These are phyloP conservation scores for Vicia villosa DNA, from an alignment of 306 rosid species.

Conservation along the genomic window DNA sequence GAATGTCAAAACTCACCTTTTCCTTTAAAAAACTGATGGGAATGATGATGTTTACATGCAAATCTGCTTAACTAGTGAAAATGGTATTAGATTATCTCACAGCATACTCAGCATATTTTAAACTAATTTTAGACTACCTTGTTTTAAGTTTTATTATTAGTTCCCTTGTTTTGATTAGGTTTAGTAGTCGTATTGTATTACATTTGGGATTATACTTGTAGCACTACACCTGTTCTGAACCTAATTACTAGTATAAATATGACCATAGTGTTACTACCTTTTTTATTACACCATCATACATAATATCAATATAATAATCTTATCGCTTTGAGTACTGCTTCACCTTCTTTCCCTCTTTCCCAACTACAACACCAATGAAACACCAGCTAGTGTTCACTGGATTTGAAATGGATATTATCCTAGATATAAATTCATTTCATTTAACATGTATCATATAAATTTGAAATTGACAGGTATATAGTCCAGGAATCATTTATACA, in stretches of 20 bases:
- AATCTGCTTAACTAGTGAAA: not conserved
- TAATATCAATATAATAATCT: not conserved
- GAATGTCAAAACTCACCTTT: slow-evolving; percentile 31
- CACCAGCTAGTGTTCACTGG: no score
- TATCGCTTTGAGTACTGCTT: not conserved
- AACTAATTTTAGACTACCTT: not conserved
- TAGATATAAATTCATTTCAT: slow-evolving; percentile 7
- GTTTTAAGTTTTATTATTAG: not conserved
- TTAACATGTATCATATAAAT: slow-evolving; percentile 1
- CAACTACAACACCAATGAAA: no score
- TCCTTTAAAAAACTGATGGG: not conserved
- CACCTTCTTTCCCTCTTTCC: not conserved
- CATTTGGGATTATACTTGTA: not conserved
- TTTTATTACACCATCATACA: not conserved
- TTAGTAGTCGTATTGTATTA: not conserved
- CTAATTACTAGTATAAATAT: slow-evolving; percentile 17
- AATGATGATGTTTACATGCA: slow-evolving; percentile 27
- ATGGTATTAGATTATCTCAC: not conserved
- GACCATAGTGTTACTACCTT: not conserved
- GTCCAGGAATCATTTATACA: slow-evolving; percentile 9
- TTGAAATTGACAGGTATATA: slow-evolving; percentile 13
- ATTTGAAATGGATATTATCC: not conserved
- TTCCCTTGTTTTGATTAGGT: slow-evolving; percentile 1
- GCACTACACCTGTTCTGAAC: not conserved
- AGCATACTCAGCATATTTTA: slow-evolving; percentile 3